Percentiles rank a stretch among this genome's conserved stretches.
These are phyloP conservation scores for Colletotrichum ledebouriae DNA, from an alignment of 2,329 filamentous ascomycete species.

Conservation along the genomic window DNA sequence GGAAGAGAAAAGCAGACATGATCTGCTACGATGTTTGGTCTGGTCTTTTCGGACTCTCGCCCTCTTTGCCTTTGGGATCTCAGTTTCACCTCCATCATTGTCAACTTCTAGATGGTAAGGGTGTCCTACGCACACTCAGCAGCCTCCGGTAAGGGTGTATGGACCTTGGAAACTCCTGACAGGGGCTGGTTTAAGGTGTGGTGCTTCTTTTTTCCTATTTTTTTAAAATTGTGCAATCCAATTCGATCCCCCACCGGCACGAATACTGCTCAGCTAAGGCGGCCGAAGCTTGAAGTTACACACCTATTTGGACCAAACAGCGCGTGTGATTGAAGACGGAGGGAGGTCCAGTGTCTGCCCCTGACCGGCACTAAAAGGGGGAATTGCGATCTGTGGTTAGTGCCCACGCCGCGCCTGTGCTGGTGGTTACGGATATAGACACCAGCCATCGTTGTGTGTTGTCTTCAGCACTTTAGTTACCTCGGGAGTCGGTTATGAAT, in stretches of 20 bases:
- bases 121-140: too few species aligned
- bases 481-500: neutral
- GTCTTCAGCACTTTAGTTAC: neutral
- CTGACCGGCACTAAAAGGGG: conserved; percentile 24
- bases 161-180: conserved; percentile 33
- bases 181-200: conserved; percentile 25
- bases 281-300: conserved; percentile 31
- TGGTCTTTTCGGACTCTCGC: conserved; percentile 15
- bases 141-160: neutral
- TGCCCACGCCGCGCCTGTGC: conserved; percentile 12
- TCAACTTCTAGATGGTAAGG: neutral
- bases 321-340: conserved; percentile 35
- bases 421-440: conserved; percentile 27
- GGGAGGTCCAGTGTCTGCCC: conserved; percentile 17
- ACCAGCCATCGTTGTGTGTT: neutral
- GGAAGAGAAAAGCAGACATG: conserved; percentile 53
- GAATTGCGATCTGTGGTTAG: conserved; percentile 10
- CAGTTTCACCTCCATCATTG: neutral
- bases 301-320: conserved; percentile 32
- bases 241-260: conserved; percentile 30
- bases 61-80: neutral
- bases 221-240: conserved; percentile 40
- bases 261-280: conserved; percentile 26
- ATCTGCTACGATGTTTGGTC: conserved; percentile 49
- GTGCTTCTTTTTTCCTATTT: conserved; percentile 32